Percentiles rank a stretch among this genome's conserved stretches.
Evolutionary conservation across 352 stramenopile species (phyloP).

Genomic region (Globisporangium parvum): DNA sequence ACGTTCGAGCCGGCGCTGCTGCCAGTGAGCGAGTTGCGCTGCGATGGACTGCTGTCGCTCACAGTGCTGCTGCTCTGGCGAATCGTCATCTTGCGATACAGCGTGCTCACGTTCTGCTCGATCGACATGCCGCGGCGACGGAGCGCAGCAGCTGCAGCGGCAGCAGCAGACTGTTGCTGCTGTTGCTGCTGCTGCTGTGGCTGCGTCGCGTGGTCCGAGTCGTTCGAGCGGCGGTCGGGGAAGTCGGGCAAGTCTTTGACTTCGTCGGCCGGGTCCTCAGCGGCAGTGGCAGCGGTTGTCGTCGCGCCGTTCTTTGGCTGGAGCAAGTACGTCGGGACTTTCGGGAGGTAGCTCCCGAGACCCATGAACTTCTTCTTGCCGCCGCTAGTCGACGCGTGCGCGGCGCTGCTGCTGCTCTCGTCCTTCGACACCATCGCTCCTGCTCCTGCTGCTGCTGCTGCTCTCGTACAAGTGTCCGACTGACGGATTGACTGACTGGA

Average conservation of each 20-base stretch:
- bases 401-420: constrained; percentile 18
- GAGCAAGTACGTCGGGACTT: constrained; percentile 41
- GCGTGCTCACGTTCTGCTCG: constrained; percentile 40
- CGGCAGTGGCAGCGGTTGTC: not conserved
- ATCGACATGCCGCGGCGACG: constrained; percentile 46
- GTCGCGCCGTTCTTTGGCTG: constrained; percentile 24
- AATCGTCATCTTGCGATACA: constrained; percentile 50
- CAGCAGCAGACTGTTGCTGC: constrained; percentile 23
- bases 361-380: constrained; percentile 40
- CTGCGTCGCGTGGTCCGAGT: not conserved
- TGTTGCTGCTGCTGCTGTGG: constrained; percentile 6
- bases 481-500: not conserved
- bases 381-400: not conserved
- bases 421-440: constrained; percentile 38
- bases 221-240: constrained; percentile 8
- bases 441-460: constrained; percentile 1
- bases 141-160: constrained; percentile 20
- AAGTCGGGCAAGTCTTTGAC: constrained; percentile 41
- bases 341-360: constrained; percentile 56
- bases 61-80: constrained; percentile 36
- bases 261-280: constrained; percentile 22
- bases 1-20: constrained; percentile 9
- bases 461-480: not conserved
- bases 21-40: constrained; percentile 19
- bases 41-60: constrained; percentile 11